Evolutionary conservation across 768 basidiomycete genomes (phyloP), one percentile per base, ranked within the genome.

Genomic region (Tricholoma saponaceum): DNA sequence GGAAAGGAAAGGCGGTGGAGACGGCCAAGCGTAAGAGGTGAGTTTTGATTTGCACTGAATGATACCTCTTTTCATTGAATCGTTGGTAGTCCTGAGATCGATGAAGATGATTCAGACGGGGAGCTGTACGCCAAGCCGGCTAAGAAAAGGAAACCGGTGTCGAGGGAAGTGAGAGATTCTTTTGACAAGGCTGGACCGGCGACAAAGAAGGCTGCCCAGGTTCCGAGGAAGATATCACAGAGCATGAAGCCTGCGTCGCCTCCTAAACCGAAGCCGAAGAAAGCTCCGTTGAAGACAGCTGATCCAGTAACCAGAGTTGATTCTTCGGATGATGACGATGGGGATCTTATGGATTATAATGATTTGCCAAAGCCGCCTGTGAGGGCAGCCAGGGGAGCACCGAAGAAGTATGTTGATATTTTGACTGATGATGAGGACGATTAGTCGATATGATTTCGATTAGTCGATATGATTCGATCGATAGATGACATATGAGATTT

Each of bases 21-120:
- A 61, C 65, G 14, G 67, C 72, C 44, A 92, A 92, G 71, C 83
- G 89, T 43, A 92, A 91, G 71, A 88, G 82, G 90, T 87, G 58
- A 44, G 63, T 49, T 20, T 35, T 5, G 41, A 10, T 28, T 51
- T 26, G 20, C 3, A 20, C 14, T 56, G 14, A 39, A 14, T 51
- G 16, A 41, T 50, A 7, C 30, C 7, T 32, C 12, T 32, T 32
- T 9, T 32, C 3, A 32, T 13, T n/a, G n/a, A 14, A 33, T 54
- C 46, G 32, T 25, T 55, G 25, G 39, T 57, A 81, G 78, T 47
- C 68, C 70, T 26, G 67, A 63, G 44, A 62, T 61, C 30, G 75
- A 73, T 20, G 73, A 72, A 46, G 75, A 76, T 54, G 79, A 80
- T 20, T 67, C 72, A 49, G 69, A 70, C 26, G 80, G 79, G 14